Base-by-base conservation (phyloP, 805 yeast species). In the Candida fluviatilis region DNA sequence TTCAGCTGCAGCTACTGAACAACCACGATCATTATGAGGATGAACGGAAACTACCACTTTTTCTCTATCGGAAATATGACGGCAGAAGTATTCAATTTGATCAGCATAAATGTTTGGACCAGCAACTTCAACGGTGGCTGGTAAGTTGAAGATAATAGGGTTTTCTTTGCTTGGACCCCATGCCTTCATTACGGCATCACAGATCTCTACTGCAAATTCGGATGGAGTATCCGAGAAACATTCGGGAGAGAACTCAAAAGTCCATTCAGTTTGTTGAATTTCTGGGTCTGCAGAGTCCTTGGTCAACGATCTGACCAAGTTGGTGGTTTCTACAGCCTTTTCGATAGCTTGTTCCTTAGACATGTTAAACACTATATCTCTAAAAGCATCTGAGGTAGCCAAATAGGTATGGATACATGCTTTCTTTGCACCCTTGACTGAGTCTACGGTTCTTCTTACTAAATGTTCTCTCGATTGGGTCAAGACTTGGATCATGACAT, bases 1-100 rank as follows among this genome's bases (percentile, higher is more conserved):
- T 59, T 83, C 91, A 33, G 87, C 71, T 18, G 91, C 91, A 32
- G 91, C 91, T 39, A 83, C 89, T 55, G 87, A 89, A 57, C 87
- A 82, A 15, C 91, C 91, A 62, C 91, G 74, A 57, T 83, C 91
- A 52, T 83, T 83, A 62, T 83, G 91, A 45, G 84, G 76, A 54
- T 83, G 91, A 12, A 82, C 73, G 16, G 89, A 82, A 41, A 83
- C 76, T 44, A 80, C 66, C 30, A 82, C 76, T 51, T 80, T 82
- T 54, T 82, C 88, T 59, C 90, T 75, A 54, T 83, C 86, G 36
- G 78, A 57, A 38, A 83, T 82, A 53, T 82, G 73, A 36, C 71
- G 77, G 46, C 80, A 73, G 60, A 83, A 83, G 52, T 81, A 83
- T 60, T 83, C 91, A 47, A 83, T 76, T 64, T 83, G 89, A 62